These are phyloP conservation scores for Verticillium isaacii DNA, from an alignment of 2,329 filamentous ascomycete genomes.

Conservation along the genomic window DNA sequence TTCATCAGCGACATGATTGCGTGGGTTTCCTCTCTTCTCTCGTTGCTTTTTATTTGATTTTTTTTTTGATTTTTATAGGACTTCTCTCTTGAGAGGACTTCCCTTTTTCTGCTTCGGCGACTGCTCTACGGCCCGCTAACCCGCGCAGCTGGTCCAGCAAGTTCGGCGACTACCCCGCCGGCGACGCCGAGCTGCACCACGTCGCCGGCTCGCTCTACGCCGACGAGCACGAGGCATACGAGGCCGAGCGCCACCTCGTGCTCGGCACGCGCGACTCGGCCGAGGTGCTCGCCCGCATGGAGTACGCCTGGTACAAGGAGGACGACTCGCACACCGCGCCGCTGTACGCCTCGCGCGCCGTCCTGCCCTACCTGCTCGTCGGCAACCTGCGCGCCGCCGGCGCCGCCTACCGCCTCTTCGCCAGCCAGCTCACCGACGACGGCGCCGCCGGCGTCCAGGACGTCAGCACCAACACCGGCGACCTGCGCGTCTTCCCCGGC, in stretches of 20 bases:
- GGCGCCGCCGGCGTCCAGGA: slow-evolving; percentile 61
- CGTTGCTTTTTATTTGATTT: not conserved
- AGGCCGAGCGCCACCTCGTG: slow-evolving; percentile 85
- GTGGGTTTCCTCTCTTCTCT: slow-evolving; percentile 26
- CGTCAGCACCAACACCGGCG: slow-evolving; percentile 68
- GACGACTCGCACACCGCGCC: slow-evolving; percentile 85
- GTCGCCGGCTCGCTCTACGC: slow-evolving; percentile 83
- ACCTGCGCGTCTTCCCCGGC: slow-evolving; percentile 79
- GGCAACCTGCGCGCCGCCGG: slow-evolving; percentile 90
- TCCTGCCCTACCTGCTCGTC: slow-evolving; percentile 85
- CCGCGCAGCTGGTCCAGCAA: slow-evolving; percentile 71
- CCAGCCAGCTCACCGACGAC: slow-evolving; percentile 31
- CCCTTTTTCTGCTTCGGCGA: not conserved
- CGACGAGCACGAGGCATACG: slow-evolving; percentile 89
- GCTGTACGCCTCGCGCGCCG: slow-evolving; percentile 77
- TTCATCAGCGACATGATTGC: slow-evolving; percentile 82
- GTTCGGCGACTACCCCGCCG: slow-evolving; percentile 80
- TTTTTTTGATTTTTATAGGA: slow-evolving; percentile 11
- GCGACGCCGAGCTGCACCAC: slow-evolving; percentile 92
- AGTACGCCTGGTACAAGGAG: slow-evolving; percentile 90
- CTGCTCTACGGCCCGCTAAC: slow-evolving; percentile 2
- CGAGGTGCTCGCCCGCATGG: slow-evolving; percentile 72
- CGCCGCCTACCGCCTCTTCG: slow-evolving; percentile 67
- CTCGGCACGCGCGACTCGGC: slow-evolving; percentile 87
- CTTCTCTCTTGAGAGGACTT: not conserved